Evolutionary conservation across 1,284 basidiomycete genomes (phyloP), one percentile per base, ranked within the genome.

Genomic region (Austroboletus sp.): DNA sequence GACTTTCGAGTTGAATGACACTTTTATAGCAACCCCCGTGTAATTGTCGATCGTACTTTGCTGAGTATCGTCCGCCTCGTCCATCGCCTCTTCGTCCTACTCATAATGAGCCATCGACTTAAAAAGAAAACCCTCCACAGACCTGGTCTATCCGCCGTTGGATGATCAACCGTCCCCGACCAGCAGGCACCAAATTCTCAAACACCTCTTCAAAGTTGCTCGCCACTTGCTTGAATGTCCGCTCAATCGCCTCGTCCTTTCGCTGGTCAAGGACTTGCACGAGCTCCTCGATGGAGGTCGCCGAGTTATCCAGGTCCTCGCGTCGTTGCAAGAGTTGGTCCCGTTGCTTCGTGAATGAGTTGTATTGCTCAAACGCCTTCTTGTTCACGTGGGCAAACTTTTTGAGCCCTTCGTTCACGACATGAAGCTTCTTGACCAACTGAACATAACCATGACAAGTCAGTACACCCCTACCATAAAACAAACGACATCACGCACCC

Each of bases 311-410:
- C 23, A 98, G 76, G 64, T 98, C 96, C 53, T 88, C 84, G 15
- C 91, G 80, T 5, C 96, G 83, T 54, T 85, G 75, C 27, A 90
- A 67, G 6, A 98, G 78, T 55, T 94, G 87, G 62, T 98, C 94
- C 2, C 94, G 83, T 67, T 98, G 94, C 63, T 95, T 96, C 9
- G 94, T 97, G 66, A 98, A 98, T 63, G 89, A 94, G 66, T 80
- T 90, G 73, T 96, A 98, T 66, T 98, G 93, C 66, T 99, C 96
- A 61, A 97, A 95, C 1, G 95, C 96, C 67, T 98, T 98, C 74
- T 98, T 98, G 76, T 99, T 99, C 54, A 98, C 95, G 62, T 98
- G 94, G 0, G 91, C 86, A 59, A 93, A 98, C 66, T 94, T 94
- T 66, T 95, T 97, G 53, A 99, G 73, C 25, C 81, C 80, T 57